Evolutionary conservation across 768 basidiomycete genomes (phyloP).

Genomic region (Xerocomellus dryophilus): DNA sequence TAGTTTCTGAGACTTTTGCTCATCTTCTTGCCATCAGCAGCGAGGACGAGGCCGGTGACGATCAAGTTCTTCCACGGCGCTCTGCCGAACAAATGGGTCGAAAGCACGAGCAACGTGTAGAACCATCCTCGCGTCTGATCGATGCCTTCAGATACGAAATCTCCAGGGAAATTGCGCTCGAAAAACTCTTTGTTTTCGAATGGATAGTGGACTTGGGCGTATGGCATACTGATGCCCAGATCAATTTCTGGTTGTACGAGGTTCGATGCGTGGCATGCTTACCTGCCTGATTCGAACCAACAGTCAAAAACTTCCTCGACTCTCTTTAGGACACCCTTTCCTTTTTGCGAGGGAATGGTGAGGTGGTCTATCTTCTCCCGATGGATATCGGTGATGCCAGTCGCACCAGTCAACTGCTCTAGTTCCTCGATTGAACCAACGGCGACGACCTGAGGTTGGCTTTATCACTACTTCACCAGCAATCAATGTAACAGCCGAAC

Average conservation of each 20-base stretch:
- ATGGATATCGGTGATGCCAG: slow-evolving; percentile 85
- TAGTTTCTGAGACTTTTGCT: slow-evolving; percentile 97
- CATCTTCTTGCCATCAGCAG: slow-evolving; percentile 99
- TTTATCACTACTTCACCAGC: background rate
- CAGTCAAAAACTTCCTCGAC: slow-evolving; percentile 99
- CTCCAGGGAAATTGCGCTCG: slow-evolving; percentile 83
- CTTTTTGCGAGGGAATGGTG: slow-evolving; percentile 88
- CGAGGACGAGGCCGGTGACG: slow-evolving; percentile 92
- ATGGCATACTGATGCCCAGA: slow-evolving; percentile 78
- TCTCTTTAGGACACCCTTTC: slow-evolving; percentile 81
- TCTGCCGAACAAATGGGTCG: slow-evolving; percentile 89
- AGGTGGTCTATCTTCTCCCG: slow-evolving; percentile 94
- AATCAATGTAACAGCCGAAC: background rate
- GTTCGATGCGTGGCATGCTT: slow-evolving; percentile 17
- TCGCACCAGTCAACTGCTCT: slow-evolving; percentile 79
- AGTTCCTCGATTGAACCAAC: slow-evolving; percentile 87
- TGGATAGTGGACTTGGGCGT: slow-evolving; percentile 95
- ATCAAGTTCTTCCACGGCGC: slow-evolving; percentile 99
- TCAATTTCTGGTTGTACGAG: background rate
- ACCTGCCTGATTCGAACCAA: slow-evolving; percentile 99
- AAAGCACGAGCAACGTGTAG: slow-evolving; percentile 93
- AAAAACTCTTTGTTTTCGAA: slow-evolving; percentile 95
- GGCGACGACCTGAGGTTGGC: slow-evolving; percentile 62
- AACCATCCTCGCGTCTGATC: slow-evolving; percentile 99
- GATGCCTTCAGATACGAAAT: slow-evolving; percentile 97